Percentiles rank a stretch among this genome's conserved stretches.
phyloP scores from a whole-genome alignment of 306 rosid species.

The Corylus americana region DNA sequence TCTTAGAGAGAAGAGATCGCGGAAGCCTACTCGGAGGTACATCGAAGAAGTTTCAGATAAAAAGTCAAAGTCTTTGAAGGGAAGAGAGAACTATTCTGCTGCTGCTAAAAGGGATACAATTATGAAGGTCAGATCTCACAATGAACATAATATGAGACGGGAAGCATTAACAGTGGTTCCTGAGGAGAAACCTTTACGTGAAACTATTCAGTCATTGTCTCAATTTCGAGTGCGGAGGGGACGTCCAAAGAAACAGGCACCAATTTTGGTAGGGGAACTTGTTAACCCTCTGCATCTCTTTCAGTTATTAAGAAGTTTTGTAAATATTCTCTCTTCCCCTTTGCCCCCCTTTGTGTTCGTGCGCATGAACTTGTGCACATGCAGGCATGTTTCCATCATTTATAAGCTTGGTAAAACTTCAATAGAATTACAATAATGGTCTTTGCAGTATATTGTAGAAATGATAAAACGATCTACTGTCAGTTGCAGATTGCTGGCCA shows the following conservation, averaged over 20 bases:
- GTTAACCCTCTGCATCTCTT: conserved; percentile 10
- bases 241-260: conserved; percentile 59
- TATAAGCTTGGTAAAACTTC: conserved; percentile 11
- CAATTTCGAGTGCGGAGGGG: conserved; percentile 45
- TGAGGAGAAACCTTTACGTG: conserved; percentile 40
- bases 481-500: background rate
- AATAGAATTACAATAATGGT: background rate
- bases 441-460: background rate
- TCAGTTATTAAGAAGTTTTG: background rate
- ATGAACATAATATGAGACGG: conserved; percentile 35
- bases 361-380: background rate
- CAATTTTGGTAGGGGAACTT: conserved; percentile 17
- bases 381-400: background rate
- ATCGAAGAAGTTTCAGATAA: conserved; percentile 67
- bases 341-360: too few relatives aligned
- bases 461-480: background rate
- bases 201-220: conserved; percentile 44
- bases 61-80: conserved; percentile 36
- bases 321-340: background rate
- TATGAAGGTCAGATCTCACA: conserved; percentile 30
- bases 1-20: conserved; percentile 66
- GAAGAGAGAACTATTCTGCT: conserved; percentile 44
- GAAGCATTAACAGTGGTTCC: conserved; percentile 49
- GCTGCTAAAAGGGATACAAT: conserved; percentile 41
- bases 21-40: conserved; percentile 76